phyloP scores from a whole-genome alignment of 257 asterid genomes.

The Cinchona pubescens region DNA sequence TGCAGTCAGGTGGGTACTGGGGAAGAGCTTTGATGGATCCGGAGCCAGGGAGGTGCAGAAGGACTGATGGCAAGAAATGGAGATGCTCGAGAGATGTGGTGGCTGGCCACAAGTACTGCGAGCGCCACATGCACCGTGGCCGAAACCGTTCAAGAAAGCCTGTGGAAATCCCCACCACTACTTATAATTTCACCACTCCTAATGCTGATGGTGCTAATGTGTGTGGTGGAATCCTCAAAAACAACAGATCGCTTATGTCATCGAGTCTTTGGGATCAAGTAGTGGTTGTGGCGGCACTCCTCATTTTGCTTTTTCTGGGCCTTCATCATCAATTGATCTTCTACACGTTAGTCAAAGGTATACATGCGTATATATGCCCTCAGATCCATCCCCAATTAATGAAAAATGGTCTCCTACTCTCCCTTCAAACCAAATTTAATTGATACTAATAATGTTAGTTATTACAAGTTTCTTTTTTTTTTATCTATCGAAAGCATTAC shows the following conservation, averaged over 20 bases:
- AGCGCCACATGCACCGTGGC: slow-evolving; percentile 94
- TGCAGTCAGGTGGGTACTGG: slow-evolving; percentile 83
- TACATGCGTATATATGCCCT: slow-evolving; percentile 28
- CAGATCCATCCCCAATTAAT: neutral
- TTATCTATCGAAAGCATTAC: neutral
- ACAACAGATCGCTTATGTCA: slow-evolving; percentile 1
- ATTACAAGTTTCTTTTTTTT: neutral
- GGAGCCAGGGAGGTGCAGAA: slow-evolving; percentile 94
- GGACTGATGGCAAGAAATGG: slow-evolving; percentile 98
- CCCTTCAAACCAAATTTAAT: neutral
- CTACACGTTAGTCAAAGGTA: slow-evolving; percentile 65
- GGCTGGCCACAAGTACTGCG: slow-evolving; percentile 84
- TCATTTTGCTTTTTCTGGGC: slow-evolving; percentile 44
- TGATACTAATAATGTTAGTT: neutral
- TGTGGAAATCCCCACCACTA: slow-evolving; percentile 86
- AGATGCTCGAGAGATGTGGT: slow-evolving; percentile 92
- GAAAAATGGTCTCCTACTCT: neutral
- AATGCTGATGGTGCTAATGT: neutral
- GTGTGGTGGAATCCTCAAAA: slow-evolving; percentile 3
- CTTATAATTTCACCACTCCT: slow-evolving; percentile 8
- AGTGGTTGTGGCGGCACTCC: slow-evolving; percentile 24
- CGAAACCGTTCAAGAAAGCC: slow-evolving; percentile 99
- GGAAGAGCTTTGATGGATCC: slow-evolving; percentile 87
- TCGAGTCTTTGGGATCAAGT: slow-evolving; percentile 12
- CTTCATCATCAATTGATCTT: slow-evolving; percentile 63